These are phyloP conservation scores for Xylaria longipes DNA, from an alignment of 495 filamentous ascomycete species.

Conservation along the genomic window DNA sequence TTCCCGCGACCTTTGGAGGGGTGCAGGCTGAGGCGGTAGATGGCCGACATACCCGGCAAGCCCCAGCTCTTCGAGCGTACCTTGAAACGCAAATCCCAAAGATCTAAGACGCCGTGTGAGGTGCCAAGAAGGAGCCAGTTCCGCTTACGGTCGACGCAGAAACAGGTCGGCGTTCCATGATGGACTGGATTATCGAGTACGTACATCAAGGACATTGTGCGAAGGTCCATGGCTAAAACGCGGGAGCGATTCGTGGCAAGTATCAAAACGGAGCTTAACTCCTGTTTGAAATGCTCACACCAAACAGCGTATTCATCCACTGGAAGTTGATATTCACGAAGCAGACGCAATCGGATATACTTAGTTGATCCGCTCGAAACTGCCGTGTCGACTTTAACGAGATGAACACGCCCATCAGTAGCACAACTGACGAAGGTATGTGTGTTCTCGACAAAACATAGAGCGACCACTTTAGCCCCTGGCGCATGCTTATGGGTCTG, in stretches of 20 bases:
- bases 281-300: slow-evolving; percentile 89
- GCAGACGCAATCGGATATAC: slow-evolving; percentile 76
- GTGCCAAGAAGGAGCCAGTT: slow-evolving; percentile 93
- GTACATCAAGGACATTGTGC: slow-evolving; percentile 84
- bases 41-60: slow-evolving; percentile 78
- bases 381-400: slow-evolving; percentile 83
- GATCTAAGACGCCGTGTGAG: slow-evolving; percentile 87
- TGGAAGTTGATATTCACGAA: slow-evolving; percentile 83
- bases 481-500: slow-evolving; percentile 79
- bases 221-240: slow-evolving; percentile 83
- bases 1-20: slow-evolving; percentile 76
- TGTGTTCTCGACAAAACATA: slow-evolving; percentile 93
- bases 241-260: slow-evolving; percentile 86
- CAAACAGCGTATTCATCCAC: slow-evolving; percentile 81
- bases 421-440: slow-evolving; percentile 90
- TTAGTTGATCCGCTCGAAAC: slow-evolving; percentile 63
- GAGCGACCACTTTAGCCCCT: slow-evolving; percentile 74
- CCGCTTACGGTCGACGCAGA: slow-evolving; percentile 81
- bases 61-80: slow-evolving; percentile 89
- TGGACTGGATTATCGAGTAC: slow-evolving; percentile 87
- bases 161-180: slow-evolving; percentile 92
- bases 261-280: slow-evolving; percentile 78
- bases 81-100: slow-evolving; percentile 96
- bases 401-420: slow-evolving; percentile 87
- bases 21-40: slow-evolving; percentile 80